phyloP scores from a whole-genome alignment of 495 filamentous ascomycete species.

The Stereocaulon alpinum region DNA sequence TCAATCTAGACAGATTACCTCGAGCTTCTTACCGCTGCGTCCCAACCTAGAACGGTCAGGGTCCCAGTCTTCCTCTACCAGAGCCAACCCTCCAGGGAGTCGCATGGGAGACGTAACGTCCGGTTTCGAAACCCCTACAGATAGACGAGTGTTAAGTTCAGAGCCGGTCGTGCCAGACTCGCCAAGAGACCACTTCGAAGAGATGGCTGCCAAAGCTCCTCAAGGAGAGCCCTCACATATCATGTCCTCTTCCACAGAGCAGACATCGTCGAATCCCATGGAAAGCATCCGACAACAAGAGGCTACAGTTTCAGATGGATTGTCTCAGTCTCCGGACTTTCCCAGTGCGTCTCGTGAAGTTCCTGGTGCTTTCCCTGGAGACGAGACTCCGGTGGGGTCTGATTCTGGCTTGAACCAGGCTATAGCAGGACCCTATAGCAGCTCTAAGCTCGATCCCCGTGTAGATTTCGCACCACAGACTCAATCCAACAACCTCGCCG shows the following conservation, averaged over 20 bases:
- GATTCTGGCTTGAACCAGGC: constrained; percentile 2
- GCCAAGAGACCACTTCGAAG: constrained; percentile 16
- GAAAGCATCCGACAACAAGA: constrained; percentile 11
- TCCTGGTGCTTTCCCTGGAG: constrained; percentile 50
- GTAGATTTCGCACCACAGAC: constrained; percentile 11
- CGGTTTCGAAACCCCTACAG: constrained; percentile 50
- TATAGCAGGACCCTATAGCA: constrained; percentile 12
- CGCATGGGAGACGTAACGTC: constrained; percentile 47
- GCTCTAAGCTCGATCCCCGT: constrained; percentile 18
- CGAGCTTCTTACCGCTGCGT: constrained; percentile 58
- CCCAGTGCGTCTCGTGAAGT: constrained; percentile 29
- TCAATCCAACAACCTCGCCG: not conserved
- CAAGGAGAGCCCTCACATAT: constrained; percentile 6
- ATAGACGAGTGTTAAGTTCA: constrained; percentile 21
- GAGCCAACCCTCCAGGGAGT: constrained; percentile 70
- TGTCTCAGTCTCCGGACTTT: constrained; percentile 20
- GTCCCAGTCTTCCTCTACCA: constrained; percentile 65
- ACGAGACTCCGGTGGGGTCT: constrained; percentile 25
- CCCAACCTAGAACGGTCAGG: constrained; percentile 44
- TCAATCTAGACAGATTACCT: constrained; percentile 61
- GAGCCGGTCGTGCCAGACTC: constrained; percentile 14
- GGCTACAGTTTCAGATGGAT: constrained; percentile 1
- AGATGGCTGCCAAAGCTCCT: constrained; percentile 17
- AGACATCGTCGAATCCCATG: constrained; percentile 1
- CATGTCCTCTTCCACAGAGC: constrained; percentile 11